These are phyloP conservation scores for Apostasia shenzhenica DNA, from an alignment of 106 monocot genomes.

Conservation along the genomic window DNA sequence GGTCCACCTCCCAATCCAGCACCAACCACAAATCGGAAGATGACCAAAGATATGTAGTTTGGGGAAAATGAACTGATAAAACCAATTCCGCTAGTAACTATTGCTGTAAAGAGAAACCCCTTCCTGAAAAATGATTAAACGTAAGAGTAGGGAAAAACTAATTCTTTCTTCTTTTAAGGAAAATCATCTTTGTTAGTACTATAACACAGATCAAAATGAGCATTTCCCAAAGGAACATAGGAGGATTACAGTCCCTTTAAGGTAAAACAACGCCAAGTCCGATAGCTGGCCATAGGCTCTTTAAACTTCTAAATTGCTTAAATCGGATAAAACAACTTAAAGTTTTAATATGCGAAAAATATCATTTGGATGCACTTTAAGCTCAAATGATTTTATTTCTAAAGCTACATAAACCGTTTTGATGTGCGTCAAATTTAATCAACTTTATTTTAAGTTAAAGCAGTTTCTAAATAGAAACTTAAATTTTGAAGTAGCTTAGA, in stretches of 20 bases:
- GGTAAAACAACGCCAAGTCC: background rate
- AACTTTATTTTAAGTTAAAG: too few species aligned
- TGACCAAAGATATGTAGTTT: constrained; percentile 39
- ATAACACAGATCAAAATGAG: background rate
- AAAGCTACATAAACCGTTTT: too few species aligned
- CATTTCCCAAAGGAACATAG: background rate
- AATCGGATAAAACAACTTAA: background rate
- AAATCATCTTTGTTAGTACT: too few species aligned
- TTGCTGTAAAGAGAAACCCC: constrained; percentile 63
- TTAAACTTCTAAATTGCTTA: background rate
- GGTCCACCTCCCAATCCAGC: constrained; percentile 70
- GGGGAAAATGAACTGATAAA: constrained; percentile 47
- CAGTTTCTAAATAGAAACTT: too few species aligned
- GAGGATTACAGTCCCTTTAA: background rate
- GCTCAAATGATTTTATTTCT: too few species aligned
- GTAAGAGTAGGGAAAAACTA: background rate
- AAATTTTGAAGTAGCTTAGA: too few species aligned
- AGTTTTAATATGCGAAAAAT: background rate
- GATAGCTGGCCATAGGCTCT: background rate
- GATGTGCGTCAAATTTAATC: too few species aligned
- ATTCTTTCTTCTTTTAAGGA: background rate
- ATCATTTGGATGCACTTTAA: background rate
- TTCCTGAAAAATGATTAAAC: constrained; percentile 31
- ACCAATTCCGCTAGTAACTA: constrained; percentile 45
- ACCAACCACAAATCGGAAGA: constrained; percentile 56